Conservation (phyloP, 495 filamentous ascomycete genomes). For the Penicillium alfredii region DNA sequence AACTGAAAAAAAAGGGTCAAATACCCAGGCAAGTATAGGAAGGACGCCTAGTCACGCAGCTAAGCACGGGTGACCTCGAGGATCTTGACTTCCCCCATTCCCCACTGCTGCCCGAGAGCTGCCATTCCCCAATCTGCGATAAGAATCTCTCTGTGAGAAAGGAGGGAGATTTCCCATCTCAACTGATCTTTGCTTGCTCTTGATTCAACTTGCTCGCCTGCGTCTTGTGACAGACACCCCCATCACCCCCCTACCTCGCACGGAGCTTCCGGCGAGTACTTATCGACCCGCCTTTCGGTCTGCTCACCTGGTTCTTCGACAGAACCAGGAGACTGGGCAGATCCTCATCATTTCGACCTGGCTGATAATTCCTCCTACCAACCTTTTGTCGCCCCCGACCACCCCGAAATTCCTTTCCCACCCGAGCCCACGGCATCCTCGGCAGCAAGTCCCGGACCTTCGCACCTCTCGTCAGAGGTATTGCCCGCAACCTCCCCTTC, state of each 20-base stretch:
- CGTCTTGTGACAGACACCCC: too few species aligned
- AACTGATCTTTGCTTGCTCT: background rate
- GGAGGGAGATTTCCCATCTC: too few species aligned
- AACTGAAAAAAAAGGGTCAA: too few species aligned
- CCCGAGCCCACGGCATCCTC: constrained; percentile 19
- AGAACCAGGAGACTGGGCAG: constrained; percentile 46
- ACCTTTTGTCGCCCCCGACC: constrained; percentile 55
- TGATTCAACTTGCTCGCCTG: too few species aligned
- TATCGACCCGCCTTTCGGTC: constrained; percentile 24
- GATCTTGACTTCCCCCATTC: too few species aligned
- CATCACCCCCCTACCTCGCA: too few species aligned
- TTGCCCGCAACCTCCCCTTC: constrained; percentile 3
- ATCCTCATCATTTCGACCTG: constrained; percentile 54
- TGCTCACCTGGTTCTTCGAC: constrained; percentile 47
- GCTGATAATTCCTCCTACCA: constrained; percentile 49
- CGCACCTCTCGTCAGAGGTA: constrained; percentile 10
- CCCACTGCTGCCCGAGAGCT: too few species aligned
- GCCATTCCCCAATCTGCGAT: too few species aligned
- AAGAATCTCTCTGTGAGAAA: too few species aligned
- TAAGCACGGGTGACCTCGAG: too few species aligned
- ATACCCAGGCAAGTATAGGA: too few species aligned
- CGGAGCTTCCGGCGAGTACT: constrained; percentile 6
- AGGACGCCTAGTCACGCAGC: too few species aligned
- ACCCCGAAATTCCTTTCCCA: constrained; percentile 45
- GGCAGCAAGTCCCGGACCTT: constrained; percentile 15